Percentiles rank a stretch among this genome's conserved stretches.
Evolutionary conservation across 1,139 yeast species (phyloP).

Genomic region (Barnettozyma hawaiiensis): DNA sequence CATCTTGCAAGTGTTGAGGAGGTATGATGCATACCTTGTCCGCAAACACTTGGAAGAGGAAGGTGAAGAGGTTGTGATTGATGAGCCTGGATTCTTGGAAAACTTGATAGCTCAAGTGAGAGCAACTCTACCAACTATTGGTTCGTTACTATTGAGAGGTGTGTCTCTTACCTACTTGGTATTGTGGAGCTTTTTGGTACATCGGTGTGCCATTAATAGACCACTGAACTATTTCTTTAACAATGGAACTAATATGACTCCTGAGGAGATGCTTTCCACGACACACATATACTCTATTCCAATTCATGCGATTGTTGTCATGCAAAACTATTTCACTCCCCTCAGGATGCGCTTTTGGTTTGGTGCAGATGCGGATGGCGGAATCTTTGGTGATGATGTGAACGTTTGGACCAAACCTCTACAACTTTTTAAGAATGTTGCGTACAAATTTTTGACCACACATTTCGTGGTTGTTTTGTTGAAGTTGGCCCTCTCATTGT

Average conservation of each 20-base stretch:
- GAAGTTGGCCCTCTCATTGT: constrained; percentile 8
- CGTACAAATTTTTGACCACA: constrained; percentile 5
- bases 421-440: background rate
- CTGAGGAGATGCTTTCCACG: constrained; percentile 7
- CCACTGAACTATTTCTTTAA: constrained; percentile 10
- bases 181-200: constrained; percentile 5
- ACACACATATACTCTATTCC: constrained; percentile 22
- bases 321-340: constrained; percentile 1
- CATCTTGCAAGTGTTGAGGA: constrained; percentile 5
- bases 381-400: background rate
- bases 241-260: background rate
- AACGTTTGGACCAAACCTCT: background rate
- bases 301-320: constrained; percentile 8
- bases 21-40: constrained; percentile 14
- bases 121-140: constrained; percentile 20
- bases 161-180: background rate
- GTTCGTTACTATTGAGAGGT: constrained; percentile 8
- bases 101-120: background rate
- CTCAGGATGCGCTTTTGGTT: background rate
- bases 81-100: constrained; percentile 4
- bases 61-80: constrained; percentile 21
- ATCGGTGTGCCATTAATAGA: constrained; percentile 6
- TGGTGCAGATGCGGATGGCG: background rate
- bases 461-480: constrained; percentile 9
- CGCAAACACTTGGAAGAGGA: constrained; percentile 13